Base-by-base conservation (phyloP, 2,329 filamentous ascomycete species). In the Aspergillus proliferans region DNA sequence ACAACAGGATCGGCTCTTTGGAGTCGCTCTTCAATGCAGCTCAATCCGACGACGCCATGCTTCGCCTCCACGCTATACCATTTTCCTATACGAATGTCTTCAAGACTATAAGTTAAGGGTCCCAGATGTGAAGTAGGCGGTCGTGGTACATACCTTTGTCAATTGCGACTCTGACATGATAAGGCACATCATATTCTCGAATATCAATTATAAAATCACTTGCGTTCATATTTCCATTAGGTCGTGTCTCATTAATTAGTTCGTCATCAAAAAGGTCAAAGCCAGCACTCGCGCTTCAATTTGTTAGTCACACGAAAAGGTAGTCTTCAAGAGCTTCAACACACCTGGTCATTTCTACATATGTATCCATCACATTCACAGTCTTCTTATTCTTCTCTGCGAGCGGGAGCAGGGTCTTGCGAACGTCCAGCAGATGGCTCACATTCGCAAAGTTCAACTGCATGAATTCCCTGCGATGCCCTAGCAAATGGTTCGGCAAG, bases 161-260 rank as follows among this genome's bases (percentile, higher is more conserved):
- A 74, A 98, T 98, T 72, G 94, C 88, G 74, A 98, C 92, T 80
- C 93, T 84, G 66, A 98, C 93, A 77, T 98, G 93, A 76, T 98
- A 98, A 57, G 93, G 94, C 63, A 98, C 94, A 72, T 98, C 93
- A 71, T 95, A 98, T 76, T 98, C 93, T 78, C 93, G 85, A 69
- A 98, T 95, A 80, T 98, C 94, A 74, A 96, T 82, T 79, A 98
- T 90, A 71, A 86, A 96, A 78, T 97, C 92, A 78, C 90, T 95
- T 51, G 92, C 90, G 71, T 97, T 91, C 59, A 85, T 78, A 74
- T 89, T 85, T 68, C 80, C 81, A 76, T 85, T 90, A 74, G 79
- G 77, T 80, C 85, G 84, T 84, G 80, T 82, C 70, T 93, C 87
- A 68, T 90, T 81, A 72, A 86, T 82, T 80, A 87, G 81, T 80